These are phyloP conservation scores for Persicaria maculosa DNA, from an alignment of 148 eudicot species.

Conservation along the genomic window DNA sequence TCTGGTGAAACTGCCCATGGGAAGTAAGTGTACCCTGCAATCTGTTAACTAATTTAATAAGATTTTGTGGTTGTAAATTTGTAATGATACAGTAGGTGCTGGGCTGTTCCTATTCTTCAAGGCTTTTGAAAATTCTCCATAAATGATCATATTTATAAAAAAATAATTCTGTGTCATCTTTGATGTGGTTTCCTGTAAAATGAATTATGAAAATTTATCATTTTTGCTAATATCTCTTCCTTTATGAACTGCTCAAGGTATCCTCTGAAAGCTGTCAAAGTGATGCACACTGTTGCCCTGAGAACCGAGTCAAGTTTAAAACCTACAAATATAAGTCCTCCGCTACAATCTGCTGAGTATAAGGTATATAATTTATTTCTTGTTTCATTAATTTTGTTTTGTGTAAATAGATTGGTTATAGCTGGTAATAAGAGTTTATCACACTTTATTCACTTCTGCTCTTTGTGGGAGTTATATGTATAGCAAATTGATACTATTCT, in stretches of 20 bases:
- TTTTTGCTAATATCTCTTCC: conserved; percentile 9
- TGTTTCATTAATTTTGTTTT: neutral
- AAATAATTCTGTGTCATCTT: neutral
- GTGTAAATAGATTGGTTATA: neutral
- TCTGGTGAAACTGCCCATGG: conserved; percentile 99
- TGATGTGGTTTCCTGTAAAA: neutral
- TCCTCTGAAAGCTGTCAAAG: conserved; percentile 93
- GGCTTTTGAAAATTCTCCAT: no score
- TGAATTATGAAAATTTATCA: neutral
- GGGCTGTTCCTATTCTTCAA: neutral
- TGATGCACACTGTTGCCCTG: conserved; percentile 94
- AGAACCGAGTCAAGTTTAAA: conserved; percentile 65
- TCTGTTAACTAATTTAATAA: no score
- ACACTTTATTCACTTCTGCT: neutral
- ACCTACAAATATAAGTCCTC: conserved; percentile 7
- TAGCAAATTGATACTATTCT: neutral
- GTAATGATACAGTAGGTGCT: neutral
- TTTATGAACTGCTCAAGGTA: conserved; percentile 34
- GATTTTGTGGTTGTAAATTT: no score
- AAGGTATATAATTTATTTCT: neutral
- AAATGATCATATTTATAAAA: neutral
- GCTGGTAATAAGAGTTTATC: neutral
- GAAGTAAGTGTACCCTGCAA: conserved; percentile 46
- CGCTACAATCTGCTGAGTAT: conserved; percentile 5
- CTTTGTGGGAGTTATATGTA: neutral